Evolutionary conservation across 2,329 filamentous ascomycete species (phyloP).

Genomic region (Botrytis tulipae): DNA sequence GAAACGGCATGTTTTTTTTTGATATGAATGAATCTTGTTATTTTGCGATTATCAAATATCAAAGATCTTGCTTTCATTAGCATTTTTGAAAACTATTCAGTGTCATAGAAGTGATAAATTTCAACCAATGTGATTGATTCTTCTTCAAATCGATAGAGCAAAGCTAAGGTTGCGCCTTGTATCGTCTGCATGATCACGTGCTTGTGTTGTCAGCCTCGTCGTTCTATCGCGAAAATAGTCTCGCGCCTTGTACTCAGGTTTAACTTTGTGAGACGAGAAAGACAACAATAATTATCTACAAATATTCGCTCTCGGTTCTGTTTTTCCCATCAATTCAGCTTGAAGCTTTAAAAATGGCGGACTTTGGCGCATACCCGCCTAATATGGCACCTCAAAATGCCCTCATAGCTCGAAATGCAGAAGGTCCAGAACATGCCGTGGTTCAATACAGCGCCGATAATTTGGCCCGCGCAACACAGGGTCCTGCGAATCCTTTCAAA

Average conservation of each 20-base stretch:
- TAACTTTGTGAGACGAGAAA: constrained; percentile 5
- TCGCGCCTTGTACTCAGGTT: constrained; percentile 14
- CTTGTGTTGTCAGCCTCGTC: not conserved
- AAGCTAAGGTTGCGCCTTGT: not conserved
- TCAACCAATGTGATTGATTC: not conserved
- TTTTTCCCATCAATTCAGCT: not conserved
- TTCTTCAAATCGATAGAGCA: not conserved
- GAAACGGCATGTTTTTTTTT: constrained; percentile 12
- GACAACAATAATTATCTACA: not conserved
- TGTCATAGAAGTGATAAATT: no score
- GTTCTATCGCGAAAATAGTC: not conserved
- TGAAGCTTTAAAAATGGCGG: constrained; percentile 48
- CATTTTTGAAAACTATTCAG: not conserved
- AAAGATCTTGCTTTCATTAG: not conserved
- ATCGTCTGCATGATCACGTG: not conserved
- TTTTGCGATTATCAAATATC: not conserved
- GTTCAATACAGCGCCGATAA: constrained; percentile 70
- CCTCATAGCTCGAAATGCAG: constrained; percentile 56
- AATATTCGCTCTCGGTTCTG: not conserved
- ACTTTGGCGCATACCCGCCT: constrained; percentile 62
- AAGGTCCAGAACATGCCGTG: constrained; percentile 57
- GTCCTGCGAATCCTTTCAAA: constrained; percentile 74
- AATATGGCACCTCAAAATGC: constrained; percentile 65
- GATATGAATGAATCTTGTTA: constrained; percentile 12
- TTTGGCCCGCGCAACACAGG: constrained; percentile 62